Percentiles rank a stretch among this genome's conserved stretches.
These are phyloP conservation scores for Wickerhamomyces queroliae DNA, from an alignment of 805 yeast species.

Conservation along the genomic window DNA sequence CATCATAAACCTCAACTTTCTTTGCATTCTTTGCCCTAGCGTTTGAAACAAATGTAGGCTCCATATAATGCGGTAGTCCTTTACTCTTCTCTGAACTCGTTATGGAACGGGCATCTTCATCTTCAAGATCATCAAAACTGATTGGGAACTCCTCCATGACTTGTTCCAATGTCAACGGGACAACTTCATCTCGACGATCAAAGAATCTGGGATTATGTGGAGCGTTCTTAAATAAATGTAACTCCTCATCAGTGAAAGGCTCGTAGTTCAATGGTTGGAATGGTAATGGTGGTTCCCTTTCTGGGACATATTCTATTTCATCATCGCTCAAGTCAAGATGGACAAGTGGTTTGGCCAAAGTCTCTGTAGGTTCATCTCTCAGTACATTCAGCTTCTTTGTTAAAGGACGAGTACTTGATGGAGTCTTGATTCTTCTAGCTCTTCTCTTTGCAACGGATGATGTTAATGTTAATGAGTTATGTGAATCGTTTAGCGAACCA, in stretches of 20 bases:
- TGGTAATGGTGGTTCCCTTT: slow-evolving; percentile 29
- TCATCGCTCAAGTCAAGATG: slow-evolving; percentile 18
- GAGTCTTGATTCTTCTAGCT: slow-evolving; percentile 15
- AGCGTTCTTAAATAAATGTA: slow-evolving; percentile 18
- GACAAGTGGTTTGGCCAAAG: neutral
- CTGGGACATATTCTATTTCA: slow-evolving; percentile 46
- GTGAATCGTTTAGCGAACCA: neutral
- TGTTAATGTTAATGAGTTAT: neutral
- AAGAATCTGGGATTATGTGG: slow-evolving; percentile 14
- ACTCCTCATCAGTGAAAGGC: slow-evolving; percentile 31
- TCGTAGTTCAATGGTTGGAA: slow-evolving; percentile 40
- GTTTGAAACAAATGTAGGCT: slow-evolving; percentile 20
- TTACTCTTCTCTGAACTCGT: slow-evolving; percentile 11
- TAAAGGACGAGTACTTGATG: slow-evolving; percentile 9
- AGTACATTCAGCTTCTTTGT: slow-evolving; percentile 27
- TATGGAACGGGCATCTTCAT: slow-evolving; percentile 20
- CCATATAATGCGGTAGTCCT: slow-evolving; percentile 18
- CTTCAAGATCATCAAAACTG: slow-evolving; percentile 23
- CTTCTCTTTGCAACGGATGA: slow-evolving; percentile 7
- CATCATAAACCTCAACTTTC: slow-evolving; percentile 9
- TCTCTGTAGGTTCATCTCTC: slow-evolving; percentile 18
- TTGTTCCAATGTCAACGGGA: slow-evolving; percentile 2
- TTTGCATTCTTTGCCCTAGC: slow-evolving; percentile 6
- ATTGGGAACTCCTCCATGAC: slow-evolving; percentile 14
- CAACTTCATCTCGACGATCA: slow-evolving; percentile 11